Evolutionary conservation across 306 rosid species (phyloP).

Genomic region (Cicer bijugum): DNA sequence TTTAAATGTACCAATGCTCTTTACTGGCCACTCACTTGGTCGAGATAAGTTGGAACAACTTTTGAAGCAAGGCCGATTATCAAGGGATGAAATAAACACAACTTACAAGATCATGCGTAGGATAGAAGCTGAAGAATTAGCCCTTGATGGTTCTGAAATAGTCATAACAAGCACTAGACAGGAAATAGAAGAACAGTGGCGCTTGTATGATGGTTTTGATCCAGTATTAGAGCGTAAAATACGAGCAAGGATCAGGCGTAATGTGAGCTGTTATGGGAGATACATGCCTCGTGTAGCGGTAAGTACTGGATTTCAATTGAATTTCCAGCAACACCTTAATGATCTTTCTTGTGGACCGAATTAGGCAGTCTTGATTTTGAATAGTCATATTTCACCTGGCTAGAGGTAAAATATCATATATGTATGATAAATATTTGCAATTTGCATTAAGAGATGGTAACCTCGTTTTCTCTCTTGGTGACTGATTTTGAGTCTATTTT

Average conservation of each 20-base stretch:
- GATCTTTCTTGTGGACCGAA: slow-evolving; percentile 27
- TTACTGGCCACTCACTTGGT: slow-evolving; percentile 98
- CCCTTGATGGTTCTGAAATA: slow-evolving; percentile 92
- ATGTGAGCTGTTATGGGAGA: slow-evolving; percentile 98
- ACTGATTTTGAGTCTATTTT: slow-evolving; percentile 23
- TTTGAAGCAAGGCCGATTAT: slow-evolving; percentile 74
- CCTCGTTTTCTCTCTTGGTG: slow-evolving; percentile 27
- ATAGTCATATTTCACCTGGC: slow-evolving; percentile 40
- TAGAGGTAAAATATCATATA: slow-evolving; percentile 45
- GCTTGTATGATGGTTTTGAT: slow-evolving; percentile 95
- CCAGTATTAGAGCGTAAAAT: slow-evolving; percentile 93
- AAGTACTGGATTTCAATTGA: slow-evolving; percentile 47
- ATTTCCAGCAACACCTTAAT: slow-evolving; percentile 20
- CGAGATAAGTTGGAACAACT: slow-evolving; percentile 97
- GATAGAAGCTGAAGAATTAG: slow-evolving; percentile 92
- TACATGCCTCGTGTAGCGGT: slow-evolving; percentile 97
- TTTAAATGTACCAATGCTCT: slow-evolving; percentile 92
- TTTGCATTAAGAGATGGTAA: slow-evolving; percentile 13
- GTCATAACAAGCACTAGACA: slow-evolving; percentile 93
- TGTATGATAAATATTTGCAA: slow-evolving; percentile 32
- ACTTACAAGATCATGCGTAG: slow-evolving; percentile 97
- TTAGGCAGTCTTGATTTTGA: slow-evolving; percentile 36
- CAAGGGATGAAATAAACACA: slow-evolving; percentile 83
- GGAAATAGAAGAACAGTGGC: slow-evolving; percentile 98
- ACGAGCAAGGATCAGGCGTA: slow-evolving; percentile 94